Evolutionary conservation across 352 stramenopile genomes (phyloP), one percentile per base, ranked within the genome.

Genomic region (Phytophthora hybrid): DNA sequence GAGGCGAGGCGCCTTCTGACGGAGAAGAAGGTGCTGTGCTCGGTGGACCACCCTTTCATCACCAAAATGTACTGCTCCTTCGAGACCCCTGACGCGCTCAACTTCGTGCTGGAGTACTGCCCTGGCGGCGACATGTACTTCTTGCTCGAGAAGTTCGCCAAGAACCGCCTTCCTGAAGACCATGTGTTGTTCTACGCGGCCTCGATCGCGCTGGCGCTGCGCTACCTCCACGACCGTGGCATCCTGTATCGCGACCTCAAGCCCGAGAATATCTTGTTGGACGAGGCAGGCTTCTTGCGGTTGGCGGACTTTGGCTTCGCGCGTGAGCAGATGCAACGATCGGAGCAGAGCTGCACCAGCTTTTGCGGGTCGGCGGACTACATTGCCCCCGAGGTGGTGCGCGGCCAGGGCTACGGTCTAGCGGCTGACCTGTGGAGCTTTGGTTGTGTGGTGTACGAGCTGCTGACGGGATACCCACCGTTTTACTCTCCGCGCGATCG

Each of bases 81-180:
- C 49, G 88, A 95, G 73, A 93, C 86, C 1, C 61, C 74, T 14
- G 83, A 96, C 23, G 98, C 98, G 66, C 88, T 99, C 0, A 99
- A 99, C 74, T 99, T 99, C 76, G 97, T 99, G 21, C 86, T 99
- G 31, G 98, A 99, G 79, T 99, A 99, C 83, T 99, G 97, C 74
- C 91, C 97, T 18, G 98, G 98, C 51, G 98, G 98, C 32, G 98
- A 98, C 76, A 90, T 99, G 77, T 98, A 98, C 78, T 98, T 98
- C 77, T 73, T 98, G 76, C 78, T 98, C 21, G 90, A 95, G 70
- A 93, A 94, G 60, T 93, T 90, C 31, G 71, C 93, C 5, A 96
- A 98, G 59, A 91, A 95, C 63, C 98, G 98, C 59, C 97, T 99
- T 62, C 82, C 89, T 0, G 97, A 99, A 82, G 56, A 80, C 8